Evolutionary conservation across 371 early-diverging fungal species (phyloP).

Genomic region (Fennellomyces sp.): DNA sequence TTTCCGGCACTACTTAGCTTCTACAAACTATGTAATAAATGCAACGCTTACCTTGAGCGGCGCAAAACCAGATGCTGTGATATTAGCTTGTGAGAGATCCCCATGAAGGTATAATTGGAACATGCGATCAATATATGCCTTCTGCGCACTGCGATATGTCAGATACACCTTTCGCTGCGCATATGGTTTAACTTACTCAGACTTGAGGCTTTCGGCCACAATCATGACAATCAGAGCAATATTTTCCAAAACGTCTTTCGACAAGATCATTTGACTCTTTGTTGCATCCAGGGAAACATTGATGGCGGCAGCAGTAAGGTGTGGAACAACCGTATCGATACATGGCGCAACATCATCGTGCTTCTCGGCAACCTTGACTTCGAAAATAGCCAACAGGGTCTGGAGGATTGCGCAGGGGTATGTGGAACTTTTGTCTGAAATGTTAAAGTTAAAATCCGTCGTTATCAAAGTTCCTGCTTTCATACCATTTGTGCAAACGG

Average conservation of each 20-base stretch:
- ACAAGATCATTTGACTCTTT: conserved; percentile 24
- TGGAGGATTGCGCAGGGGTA: conserved; percentile 52
- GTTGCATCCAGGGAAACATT: conserved; percentile 39
- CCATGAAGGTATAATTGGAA: conserved; percentile 53
- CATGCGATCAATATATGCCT: conserved; percentile 43
- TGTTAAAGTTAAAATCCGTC: too few species aligned
- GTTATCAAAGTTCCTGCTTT: not conserved
- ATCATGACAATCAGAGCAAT: conserved; percentile 49
- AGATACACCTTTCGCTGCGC: not conserved
- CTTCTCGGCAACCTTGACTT: conserved; percentile 37
- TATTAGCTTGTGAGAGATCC: conserved; percentile 30
- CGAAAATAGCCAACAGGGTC: conserved; percentile 44
- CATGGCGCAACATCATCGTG: conserved; percentile 54
- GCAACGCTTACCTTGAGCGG: conserved; percentile 24
- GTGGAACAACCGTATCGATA: conserved; percentile 45
- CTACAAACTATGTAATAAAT: not conserved
- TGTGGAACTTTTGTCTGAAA: conserved; percentile 10
- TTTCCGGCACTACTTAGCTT: not conserved
- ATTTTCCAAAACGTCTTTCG: conserved; percentile 34
- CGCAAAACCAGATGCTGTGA: conserved; percentile 11
- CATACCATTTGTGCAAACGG: conserved; percentile 35
- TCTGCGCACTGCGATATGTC: conserved; percentile 45
- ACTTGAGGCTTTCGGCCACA: conserved; percentile 48
- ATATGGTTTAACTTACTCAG: conserved; percentile 29
- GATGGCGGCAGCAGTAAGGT: conserved; percentile 46